Percentiles rank a stretch among this genome's conserved stretches.
These are phyloP conservation scores for Coemansia sp. DNA, from an alignment of 192 early-diverging fungal species.

Conservation along the genomic window DNA sequence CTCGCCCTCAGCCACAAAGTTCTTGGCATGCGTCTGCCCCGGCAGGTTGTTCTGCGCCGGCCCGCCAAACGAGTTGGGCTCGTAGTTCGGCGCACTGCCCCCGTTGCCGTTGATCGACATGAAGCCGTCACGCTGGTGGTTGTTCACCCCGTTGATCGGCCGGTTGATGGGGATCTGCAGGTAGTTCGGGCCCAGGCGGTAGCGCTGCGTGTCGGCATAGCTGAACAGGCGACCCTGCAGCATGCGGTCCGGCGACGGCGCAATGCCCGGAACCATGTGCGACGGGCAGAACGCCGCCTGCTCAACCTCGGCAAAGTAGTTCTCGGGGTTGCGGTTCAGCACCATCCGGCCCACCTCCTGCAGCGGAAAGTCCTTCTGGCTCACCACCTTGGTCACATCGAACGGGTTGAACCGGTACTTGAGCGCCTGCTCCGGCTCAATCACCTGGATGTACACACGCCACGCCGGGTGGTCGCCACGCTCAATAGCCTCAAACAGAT, in stretches of 20 bases:
- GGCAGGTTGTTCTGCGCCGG: constrained; percentile 55
- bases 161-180: constrained; percentile 78
- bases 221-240: constrained; percentile 81
- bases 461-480: constrained; percentile 65
- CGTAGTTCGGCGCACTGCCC: constrained; percentile 61
- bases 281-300: constrained; percentile 76
- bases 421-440: constrained; percentile 64
- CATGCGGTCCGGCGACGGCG: constrained; percentile 72
- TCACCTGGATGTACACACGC: constrained; percentile 68
- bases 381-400: constrained; percentile 80
- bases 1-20: constrained; percentile 45
- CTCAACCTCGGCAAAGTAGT: constrained; percentile 84
- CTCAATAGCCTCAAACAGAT: constrained; percentile 69
- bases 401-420: constrained; percentile 71
- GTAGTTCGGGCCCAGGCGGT: constrained; percentile 77
- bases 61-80: constrained; percentile 61
- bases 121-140: constrained; percentile 74
- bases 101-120: constrained; percentile 61
- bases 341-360: constrained; percentile 70
- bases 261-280: constrained; percentile 75
- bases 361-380: constrained; percentile 72
- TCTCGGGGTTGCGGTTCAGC: constrained; percentile 74
- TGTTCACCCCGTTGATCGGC: constrained; percentile 54
- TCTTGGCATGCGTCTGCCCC: constrained; percentile 48
- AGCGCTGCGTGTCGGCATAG: constrained; percentile 81